Conservation (phyloP, 345 rosid species). For the Garcia nutans region DNA sequence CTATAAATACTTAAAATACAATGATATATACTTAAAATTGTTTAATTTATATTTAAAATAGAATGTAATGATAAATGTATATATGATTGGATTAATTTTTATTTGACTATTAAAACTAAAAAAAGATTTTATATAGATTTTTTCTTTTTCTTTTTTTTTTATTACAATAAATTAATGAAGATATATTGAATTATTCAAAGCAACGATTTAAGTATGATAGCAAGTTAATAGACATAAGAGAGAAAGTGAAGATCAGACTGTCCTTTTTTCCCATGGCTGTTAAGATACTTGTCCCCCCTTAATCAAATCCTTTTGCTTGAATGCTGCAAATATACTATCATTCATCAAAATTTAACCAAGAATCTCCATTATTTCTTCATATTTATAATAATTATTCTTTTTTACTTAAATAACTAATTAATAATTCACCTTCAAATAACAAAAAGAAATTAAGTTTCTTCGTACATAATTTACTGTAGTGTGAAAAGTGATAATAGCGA, state of each 20-base stretch:
- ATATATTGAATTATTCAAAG: background rate
- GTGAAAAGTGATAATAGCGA: no score
- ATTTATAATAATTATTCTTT: no score
- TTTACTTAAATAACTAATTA: no score
- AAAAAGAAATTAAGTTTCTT: background rate
- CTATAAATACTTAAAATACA: no score
- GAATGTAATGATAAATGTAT: no score
- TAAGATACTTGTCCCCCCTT: conserved; percentile 9
- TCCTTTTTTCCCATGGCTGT: background rate
- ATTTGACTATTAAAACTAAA: no score
- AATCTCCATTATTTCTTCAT: background rate
- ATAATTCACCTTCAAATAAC: background rate
- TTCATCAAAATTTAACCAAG: background rate
- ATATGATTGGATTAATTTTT: no score
- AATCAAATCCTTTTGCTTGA: background rate
- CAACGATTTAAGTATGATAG: background rate
- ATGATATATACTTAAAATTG: no score
- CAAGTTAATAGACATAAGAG: background rate
- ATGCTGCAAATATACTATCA: background rate
- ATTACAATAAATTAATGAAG: no score
- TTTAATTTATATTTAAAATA: no score
- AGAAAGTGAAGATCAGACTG: conserved; percentile 9
- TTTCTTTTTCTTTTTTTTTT: background rate
- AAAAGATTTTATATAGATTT: background rate
- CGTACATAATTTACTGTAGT: no score